Evolutionary conservation across 2,329 filamentous ascomycete species (phyloP), one percentile per base, ranked within the genome.

Genomic region (Fusarium pseudoanthophilum): DNA sequence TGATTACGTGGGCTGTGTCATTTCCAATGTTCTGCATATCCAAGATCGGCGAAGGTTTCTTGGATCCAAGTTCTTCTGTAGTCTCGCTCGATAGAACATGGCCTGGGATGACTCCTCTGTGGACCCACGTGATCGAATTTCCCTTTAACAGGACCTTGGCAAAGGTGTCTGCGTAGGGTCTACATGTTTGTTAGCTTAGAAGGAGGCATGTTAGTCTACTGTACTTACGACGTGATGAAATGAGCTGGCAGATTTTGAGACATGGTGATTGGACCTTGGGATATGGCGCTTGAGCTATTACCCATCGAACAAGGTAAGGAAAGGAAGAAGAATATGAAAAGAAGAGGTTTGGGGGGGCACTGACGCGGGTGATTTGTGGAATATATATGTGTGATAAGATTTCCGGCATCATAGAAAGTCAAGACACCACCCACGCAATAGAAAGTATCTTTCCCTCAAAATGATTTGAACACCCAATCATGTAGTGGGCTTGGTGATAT

Each of bases 151-250:
- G 26, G 13, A 55, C 36, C 15, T 55, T 21, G 34, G 30, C 5
- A 18, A 55, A n/a, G 24, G 7, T n/a, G 7, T 28, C 34, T 11
- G 11, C 20, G 5, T 55, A 55, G 5, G 51, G 36, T 7, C 51
- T 55, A n/a, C 2, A 14, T 40, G 1, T 7, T n/a, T 28, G 24
- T 55, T 30, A 40, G 36, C 10, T 28, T 18, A 3, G 1, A n/a
- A 5, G 1, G 2, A 7, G 14, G 5, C 14, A 5, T n/a, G 20
- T 18, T 4, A 14, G 15, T 13, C 4, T 2, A 11, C 4, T 2
- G 11, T 40, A 42, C 51, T 42, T 30, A 55, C 51, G 51, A 55
- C 11, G 11, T 28, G 26, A 7, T 28, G 20, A 55, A 55, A 11
- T 28, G 20, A n/a, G 26, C 14, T 3, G 15, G 26, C 15, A 11